Base-by-base conservation (phyloP, 768 basidiomycete genomes). In the Leccinum pellstonianum region DNA sequence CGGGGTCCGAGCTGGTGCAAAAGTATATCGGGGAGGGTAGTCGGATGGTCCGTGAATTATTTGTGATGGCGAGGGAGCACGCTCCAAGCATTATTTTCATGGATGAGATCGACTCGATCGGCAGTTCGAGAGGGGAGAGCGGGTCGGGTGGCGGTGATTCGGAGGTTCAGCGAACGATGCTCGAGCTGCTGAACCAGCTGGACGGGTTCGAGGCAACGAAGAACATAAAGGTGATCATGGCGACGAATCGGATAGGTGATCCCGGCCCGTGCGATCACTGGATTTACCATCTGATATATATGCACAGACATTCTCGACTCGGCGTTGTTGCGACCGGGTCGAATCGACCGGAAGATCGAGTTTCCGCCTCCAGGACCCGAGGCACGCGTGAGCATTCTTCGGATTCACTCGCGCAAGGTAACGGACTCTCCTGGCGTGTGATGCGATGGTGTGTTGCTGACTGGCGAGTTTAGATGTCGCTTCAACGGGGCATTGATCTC, bases 51-150 rank as follows among this genome's bases (percentile, higher is more conserved):
- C 84, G 96, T 55, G 96, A 98, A 77, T 76, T 98, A 59, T 98
- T 98, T 80, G 94, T 97, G 61, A 98, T 97, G 96, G 96, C 96
- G 3, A 77, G 95, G 62, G 96, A 98, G 73, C 94, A 97, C 69
- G 96, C 96, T 37, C 96, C 96, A 33, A 91, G 90, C 74, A 97
- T 98, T 77, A 98, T 98, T 73, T 98, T 98, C 80, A 97, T 98
- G 95, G 96, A 98, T 73, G 96, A 98, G 77, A 98, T 98, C 64
- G 96, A 98, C 76, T 94, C 92, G 21, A 98, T 98, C 69, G 96
- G 96, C 56, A 91, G 88, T 63, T 93, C 93, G 63, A 77, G 95
- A 71, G 93, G 95, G 11, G 92, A 95, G 64, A 78, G 81, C 38
- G 87, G 87, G 10, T 81, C 74, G 77, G 90, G 91, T 19, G 88